Conservation (phyloP, 2,329 filamentous ascomycete species). For the Ophiostoma sp. region DNA sequence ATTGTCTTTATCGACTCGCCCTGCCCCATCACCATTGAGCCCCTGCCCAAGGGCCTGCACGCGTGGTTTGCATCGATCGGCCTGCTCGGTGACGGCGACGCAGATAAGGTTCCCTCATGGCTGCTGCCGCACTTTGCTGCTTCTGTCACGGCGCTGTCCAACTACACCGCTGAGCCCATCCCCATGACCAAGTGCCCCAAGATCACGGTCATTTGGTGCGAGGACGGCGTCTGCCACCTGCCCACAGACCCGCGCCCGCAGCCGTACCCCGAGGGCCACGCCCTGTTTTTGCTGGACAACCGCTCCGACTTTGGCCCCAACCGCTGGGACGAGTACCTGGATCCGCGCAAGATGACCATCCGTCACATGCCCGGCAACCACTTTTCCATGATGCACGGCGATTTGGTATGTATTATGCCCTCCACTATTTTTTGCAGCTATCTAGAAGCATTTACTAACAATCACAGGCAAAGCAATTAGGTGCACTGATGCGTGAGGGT, state of each 20-base stretch:
- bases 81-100: slow-evolving; percentile 63
- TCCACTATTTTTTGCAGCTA: background rate
- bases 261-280: slow-evolving; percentile 60
- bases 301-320: slow-evolving; percentile 70
- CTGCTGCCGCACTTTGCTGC: slow-evolving; percentile 71
- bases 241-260: slow-evolving; percentile 65
- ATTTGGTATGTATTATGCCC: slow-evolving; percentile 38
- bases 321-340: slow-evolving; percentile 67
- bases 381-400: slow-evolving; percentile 74
- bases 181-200: slow-evolving; percentile 59
- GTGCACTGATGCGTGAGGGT: slow-evolving; percentile 40
- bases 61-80: slow-evolving; percentile 73
- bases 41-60: slow-evolving; percentile 63
- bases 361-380: slow-evolving; percentile 71
- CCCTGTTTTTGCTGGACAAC: slow-evolving; percentile 71
- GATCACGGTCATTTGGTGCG: slow-evolving; percentile 68
- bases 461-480: slow-evolving; percentile 41
- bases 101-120: slow-evolving; percentile 67
- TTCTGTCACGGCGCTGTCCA: slow-evolving; percentile 66
- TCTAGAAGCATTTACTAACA: slow-evolving; percentile 28
- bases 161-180: slow-evolving; percentile 66
- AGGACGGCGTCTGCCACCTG: slow-evolving; percentile 69
- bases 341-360: slow-evolving; percentile 60
- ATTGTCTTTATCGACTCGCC: slow-evolving; percentile 68
- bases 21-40: slow-evolving; percentile 67